Conservation (phyloP, 192 early-diverging fungal species). For the Diversispora epigaea region DNA sequence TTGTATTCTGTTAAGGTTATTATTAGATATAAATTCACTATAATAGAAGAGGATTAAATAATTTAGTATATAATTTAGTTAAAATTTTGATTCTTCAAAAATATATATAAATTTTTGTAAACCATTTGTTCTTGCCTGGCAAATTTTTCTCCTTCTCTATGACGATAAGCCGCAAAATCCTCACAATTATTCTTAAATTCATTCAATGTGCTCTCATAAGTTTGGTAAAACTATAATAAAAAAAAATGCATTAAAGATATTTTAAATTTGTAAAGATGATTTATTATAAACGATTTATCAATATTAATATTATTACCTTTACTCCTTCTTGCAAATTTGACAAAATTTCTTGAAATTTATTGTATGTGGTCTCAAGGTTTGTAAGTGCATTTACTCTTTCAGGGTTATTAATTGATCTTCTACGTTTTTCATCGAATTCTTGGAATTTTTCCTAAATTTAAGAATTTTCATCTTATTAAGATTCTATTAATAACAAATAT, state of each 20-base stretch:
- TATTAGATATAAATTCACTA: conserved; percentile 1
- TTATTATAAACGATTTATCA: conserved; percentile 10
- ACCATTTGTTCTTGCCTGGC: background rate
- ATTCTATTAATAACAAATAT: background rate
- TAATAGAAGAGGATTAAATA: too few species aligned
- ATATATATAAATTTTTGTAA: background rate
- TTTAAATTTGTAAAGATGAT: background rate
- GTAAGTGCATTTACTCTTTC: conserved; percentile 75
- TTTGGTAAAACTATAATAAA: conserved; percentile 58
- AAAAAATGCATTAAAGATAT: background rate
- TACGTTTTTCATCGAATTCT: conserved; percentile 63
- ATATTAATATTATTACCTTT: conserved; percentile 47
- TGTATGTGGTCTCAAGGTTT: conserved; percentile 74
- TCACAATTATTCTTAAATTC: conserved; percentile 16
- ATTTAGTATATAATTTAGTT: too few species aligned
- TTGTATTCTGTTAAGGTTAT: background rate
- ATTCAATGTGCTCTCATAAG: background rate
- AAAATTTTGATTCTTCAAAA: background rate
- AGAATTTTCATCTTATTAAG: background rate
- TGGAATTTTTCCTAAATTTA: conserved; percentile 58
- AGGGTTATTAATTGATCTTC: conserved; percentile 56
- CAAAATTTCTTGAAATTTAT: conserved; percentile 70
- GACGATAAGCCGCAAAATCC: background rate
- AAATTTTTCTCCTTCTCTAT: background rate
- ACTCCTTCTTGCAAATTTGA: conserved; percentile 76